phyloP scores from a whole-genome alignment of 1,284 basidiomycete species.

The Austroboletus sp. region DNA sequence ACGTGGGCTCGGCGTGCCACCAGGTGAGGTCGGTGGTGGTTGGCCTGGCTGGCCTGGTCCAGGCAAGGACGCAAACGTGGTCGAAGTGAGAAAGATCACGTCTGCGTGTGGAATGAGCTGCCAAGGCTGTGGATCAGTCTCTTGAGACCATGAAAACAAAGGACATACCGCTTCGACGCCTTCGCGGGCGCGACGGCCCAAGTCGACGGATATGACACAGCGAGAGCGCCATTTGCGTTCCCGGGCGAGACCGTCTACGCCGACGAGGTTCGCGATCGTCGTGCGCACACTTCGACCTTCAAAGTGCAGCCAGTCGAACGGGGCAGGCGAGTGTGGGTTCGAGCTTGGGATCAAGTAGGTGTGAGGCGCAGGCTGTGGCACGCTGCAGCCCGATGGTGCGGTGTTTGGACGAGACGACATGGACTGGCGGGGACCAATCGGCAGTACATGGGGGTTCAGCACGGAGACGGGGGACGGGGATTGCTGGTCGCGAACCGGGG shows the following conservation, averaged over 20 bases:
- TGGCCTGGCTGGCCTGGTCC: neutral
- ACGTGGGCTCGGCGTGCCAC: slow-evolving; percentile 54
- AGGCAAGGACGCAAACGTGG: slow-evolving; percentile 22
- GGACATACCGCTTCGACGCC: slow-evolving; percentile 66
- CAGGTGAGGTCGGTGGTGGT: slow-evolving; percentile 44
- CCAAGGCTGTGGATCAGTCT: neutral
- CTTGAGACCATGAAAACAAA: slow-evolving; percentile 19
- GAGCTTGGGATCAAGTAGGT: slow-evolving; percentile 24
- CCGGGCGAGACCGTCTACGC: slow-evolving; percentile 67
- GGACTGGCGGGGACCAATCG: slow-evolving; percentile 28
- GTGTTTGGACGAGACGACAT: slow-evolving; percentile 24
- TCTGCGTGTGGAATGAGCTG: slow-evolving; percentile 74
- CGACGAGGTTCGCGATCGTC: slow-evolving; percentile 66
- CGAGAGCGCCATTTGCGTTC: slow-evolving; percentile 74
- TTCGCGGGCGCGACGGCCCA: slow-evolving; percentile 62
- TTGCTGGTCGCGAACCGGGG: slow-evolving; percentile 25
- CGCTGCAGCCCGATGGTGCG: slow-evolving; percentile 9
- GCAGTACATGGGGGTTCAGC: slow-evolving; percentile 32
- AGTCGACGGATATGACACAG: slow-evolving; percentile 71
- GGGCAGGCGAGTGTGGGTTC: slow-evolving; percentile 56
- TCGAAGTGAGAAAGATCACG: slow-evolving; percentile 51
- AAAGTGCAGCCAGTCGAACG: slow-evolving; percentile 79
- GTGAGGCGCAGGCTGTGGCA: slow-evolving; percentile 6
- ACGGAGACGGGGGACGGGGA: slow-evolving; percentile 35
- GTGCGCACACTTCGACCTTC: slow-evolving; percentile 70